phyloP scores from a whole-genome alignment of 306 rosid species.

The Betula pendula region DNA sequence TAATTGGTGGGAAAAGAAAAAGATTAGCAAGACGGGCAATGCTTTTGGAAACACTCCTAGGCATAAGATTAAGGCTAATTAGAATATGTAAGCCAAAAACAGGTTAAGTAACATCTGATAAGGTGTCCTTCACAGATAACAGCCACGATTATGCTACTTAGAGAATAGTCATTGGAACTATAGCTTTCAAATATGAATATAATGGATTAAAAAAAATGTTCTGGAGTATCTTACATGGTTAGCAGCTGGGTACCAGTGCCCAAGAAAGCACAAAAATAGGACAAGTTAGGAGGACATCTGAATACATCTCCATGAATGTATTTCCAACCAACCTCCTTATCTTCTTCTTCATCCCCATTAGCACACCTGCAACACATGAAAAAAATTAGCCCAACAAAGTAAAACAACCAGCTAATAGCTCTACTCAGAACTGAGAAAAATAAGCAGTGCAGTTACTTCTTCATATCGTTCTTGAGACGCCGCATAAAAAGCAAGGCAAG shows the following conservation, averaged over 20 bases:
- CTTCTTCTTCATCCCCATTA: conserved; percentile 61
- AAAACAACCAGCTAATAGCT: conserved; percentile 2
- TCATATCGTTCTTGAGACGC: conserved; percentile 73
- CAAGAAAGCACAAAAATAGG: conserved; percentile 71
- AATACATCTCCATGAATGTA: conserved; percentile 76
- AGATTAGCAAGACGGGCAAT: neutral
- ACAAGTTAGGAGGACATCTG: conserved; percentile 60
- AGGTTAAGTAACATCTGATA: conserved; percentile 12
- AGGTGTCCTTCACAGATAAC: conserved; percentile 19
- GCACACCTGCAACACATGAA: conserved; percentile 47
- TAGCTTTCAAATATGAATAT: conserved; percentile 12
- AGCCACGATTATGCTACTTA: conserved; percentile 23
- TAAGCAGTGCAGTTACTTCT: conserved; percentile 53
- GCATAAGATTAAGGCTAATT: conserved; percentile 20
- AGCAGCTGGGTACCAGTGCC: conserved; percentile 87
- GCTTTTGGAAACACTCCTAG: neutral
- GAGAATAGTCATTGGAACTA: conserved; percentile 12
- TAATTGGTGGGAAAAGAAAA: neutral
- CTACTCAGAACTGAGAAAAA: conserved; percentile 5
- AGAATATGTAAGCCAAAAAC: conserved; percentile 8
- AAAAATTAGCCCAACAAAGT: conserved; percentile 28
- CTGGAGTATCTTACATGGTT: conserved; percentile 60
- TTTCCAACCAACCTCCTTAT: conserved; percentile 82
- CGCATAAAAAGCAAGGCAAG: conserved; percentile 64
- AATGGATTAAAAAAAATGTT: conserved; percentile 24